These are phyloP conservation scores for Schizosaccharomyces cryophilus DNA, from an alignment of 805 yeast species.

Conservation along the genomic window DNA sequence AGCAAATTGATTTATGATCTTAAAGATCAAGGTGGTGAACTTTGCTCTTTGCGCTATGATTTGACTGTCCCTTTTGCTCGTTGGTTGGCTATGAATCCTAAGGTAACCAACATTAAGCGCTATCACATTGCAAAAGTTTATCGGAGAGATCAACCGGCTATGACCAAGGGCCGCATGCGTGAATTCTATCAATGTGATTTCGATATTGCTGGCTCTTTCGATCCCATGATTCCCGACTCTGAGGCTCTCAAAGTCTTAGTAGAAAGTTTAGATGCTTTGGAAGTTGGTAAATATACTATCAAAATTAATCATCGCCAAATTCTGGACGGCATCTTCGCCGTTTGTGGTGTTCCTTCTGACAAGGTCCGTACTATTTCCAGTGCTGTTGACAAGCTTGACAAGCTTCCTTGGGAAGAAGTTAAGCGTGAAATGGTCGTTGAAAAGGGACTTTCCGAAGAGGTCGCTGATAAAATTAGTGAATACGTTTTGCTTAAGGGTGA, in stretches of 20 bases:
- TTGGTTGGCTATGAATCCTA: constrained; percentile 76
- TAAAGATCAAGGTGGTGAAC: constrained; percentile 97
- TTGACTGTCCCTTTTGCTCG: constrained; percentile 96
- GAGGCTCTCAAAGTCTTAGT: constrained; percentile 62
- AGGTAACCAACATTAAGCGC: constrained; percentile 68
- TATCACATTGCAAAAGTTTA: constrained; percentile 95
- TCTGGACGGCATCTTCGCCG: constrained; percentile 82
- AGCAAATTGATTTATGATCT: constrained; percentile 85
- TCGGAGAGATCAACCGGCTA: constrained; percentile 98
- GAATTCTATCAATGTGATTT: constrained; percentile 98
- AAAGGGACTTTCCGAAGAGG: constrained; percentile 71
- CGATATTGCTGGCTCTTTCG: constrained; percentile 84
- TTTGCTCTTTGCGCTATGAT: constrained; percentile 85
- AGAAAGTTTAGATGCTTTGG: constrained; percentile 64
- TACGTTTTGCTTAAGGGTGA: constrained; percentile 66
- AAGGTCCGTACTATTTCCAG: constrained; percentile 83
- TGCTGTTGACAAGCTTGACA: constrained; percentile 92
- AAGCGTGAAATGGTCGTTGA: constrained; percentile 78
- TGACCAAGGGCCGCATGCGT: constrained; percentile 99
- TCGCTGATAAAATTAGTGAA: constrained; percentile 80
- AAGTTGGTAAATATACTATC: constrained; percentile 70
- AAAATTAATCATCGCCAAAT: constrained; percentile 89
- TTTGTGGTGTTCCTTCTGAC: constrained; percentile 81
- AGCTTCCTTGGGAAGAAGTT: constrained; percentile 85
- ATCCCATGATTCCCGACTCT: constrained; percentile 88